These are phyloP conservation scores for Barnettozyma siamensis DNA, from an alignment of 805 yeast species.

Conservation along the genomic window DNA sequence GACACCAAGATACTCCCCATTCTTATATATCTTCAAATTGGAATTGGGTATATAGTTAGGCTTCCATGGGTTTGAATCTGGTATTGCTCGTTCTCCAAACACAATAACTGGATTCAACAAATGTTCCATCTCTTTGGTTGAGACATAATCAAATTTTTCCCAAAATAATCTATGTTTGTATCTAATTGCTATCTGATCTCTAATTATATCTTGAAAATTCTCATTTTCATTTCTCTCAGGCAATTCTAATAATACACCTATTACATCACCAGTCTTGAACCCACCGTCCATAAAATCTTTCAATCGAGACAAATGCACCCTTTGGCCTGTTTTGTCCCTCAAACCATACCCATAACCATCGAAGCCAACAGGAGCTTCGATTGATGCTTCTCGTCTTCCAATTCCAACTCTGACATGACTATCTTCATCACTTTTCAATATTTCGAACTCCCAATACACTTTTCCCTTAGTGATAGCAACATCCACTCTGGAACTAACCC, in stretches of 20 bases:
- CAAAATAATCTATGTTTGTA: constrained; percentile 72
- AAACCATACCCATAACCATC: constrained; percentile 93
- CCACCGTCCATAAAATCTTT: constrained; percentile 47
- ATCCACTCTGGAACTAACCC: constrained; percentile 74
- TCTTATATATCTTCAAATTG: constrained; percentile 62
- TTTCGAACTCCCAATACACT: constrained; percentile 73
- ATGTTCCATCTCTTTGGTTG: constrained; percentile 68
- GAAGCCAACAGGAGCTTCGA: constrained; percentile 94
- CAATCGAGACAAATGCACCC: constrained; percentile 71
- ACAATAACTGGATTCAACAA: constrained; percentile 65
- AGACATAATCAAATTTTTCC: constrained; percentile 78
- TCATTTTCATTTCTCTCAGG: constrained; percentile 40
- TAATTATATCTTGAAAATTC: constrained; percentile 41
- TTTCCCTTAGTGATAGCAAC: constrained; percentile 72
- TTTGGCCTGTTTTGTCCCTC: constrained; percentile 72
- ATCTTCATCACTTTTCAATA: constrained; percentile 34
- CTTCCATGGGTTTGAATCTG: constrained; percentile 41
- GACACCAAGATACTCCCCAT: constrained; percentile 63
- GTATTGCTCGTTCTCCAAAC: constrained; percentile 61
- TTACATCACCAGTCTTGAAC: constrained; percentile 69
- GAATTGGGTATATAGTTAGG: constrained; percentile 52
- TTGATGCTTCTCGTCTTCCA: constrained; percentile 76
- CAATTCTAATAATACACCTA: constrained; percentile 70
- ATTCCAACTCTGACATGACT: constrained; percentile 78
- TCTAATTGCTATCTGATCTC: constrained; percentile 86